Evolutionary conservation across 352 stramenopile genomes (phyloP), one percentile per base, ranked within the genome.

Genomic region (Phytophthora cactorum): DNA sequence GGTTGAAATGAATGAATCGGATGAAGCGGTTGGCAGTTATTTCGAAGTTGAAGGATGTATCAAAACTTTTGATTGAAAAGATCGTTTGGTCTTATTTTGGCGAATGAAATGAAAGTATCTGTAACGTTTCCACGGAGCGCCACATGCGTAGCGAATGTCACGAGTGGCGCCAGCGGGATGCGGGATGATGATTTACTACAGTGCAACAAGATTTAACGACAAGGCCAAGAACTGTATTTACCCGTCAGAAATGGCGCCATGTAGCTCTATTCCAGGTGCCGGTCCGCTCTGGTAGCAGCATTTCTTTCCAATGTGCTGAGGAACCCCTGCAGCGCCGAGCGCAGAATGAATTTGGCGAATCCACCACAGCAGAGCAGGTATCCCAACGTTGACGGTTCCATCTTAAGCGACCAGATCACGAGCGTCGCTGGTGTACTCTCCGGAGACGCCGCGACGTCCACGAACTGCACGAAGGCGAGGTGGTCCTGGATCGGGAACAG

Each of bases 391-490:
- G 79, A 73, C 22, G 81, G 79, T 32, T 70, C 66, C 38, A 66
- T 78, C 59, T 89, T 89, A 25, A 86, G 55, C 11, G 68, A 77
- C 78, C 78, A 86, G 41, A 83, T 72, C 29, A 86, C 71, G 32
- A 86, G 70, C 50, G 78, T 86, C 31, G 72, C 61, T 25, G 74
- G 74, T 4, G 70, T 77, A 41, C 70, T 77, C 32, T 78, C 66
- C 8, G 59, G 38, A 7, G 75, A 82, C 41, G 75, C 69, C 3
- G 75, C 75, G 6, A 80, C 80, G 47, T 78, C 73, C 32, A 93
- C 66, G 50, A 93, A 93, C 44, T 82, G 80, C 68, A 91, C 82
- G 36, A 82, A 85, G 1, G 74, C 82, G 22, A 91, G 66, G 47
- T 93, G 76, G 46, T 81, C 72, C 38, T 81, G 64, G 8, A 86